Percentiles rank a stretch among this genome's conserved stretches.
Conservation (phyloP, 306 rosid species). For the Sicyos edulis region DNA sequence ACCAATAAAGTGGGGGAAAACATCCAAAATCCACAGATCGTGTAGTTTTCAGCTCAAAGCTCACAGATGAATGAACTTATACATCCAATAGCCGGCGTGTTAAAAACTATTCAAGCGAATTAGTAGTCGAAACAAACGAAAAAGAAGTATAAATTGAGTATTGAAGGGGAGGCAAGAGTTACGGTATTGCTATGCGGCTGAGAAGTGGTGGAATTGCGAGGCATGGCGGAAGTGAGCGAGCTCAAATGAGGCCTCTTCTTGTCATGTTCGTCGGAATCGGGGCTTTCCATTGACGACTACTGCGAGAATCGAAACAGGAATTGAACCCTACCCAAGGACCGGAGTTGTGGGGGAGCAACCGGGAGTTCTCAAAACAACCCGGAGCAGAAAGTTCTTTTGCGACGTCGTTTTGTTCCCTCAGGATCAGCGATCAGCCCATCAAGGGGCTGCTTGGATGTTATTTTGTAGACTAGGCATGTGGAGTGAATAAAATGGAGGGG, state of each 20-base stretch:
- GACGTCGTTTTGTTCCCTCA: no score
- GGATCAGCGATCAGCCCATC: no score
- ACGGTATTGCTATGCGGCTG: conserved; percentile 44
- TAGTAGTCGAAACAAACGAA: not conserved
- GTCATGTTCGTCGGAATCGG: conserved; percentile 58
- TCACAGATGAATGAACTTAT: no score
- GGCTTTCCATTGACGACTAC: conserved; percentile 52
- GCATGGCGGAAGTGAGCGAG: conserved; percentile 41
- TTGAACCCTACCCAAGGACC: no score
- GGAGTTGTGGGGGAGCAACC: no score
- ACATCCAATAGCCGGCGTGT: not conserved
- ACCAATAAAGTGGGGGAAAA: not conserved
- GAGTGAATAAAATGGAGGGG: no score
- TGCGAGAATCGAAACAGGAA: conserved; percentile 25
- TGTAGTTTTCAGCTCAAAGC: not conserved
- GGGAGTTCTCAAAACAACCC: no score
- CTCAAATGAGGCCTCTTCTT: conserved; percentile 76
- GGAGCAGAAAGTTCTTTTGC: no score
- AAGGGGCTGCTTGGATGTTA: no score
- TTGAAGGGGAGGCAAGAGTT: conserved; percentile 13
- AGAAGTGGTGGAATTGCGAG: conserved; percentile 50
- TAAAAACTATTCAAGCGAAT: not conserved
- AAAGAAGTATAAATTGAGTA: not conserved
- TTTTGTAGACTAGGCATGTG: no score
- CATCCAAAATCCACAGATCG: not conserved